Percentiles rank a stretch among this genome's conserved stretches.
These are phyloP conservation scores for Aspergillus caelatus DNA, from an alignment of 2,329 filamentous ascomycete species.

Conservation along the genomic window DNA sequence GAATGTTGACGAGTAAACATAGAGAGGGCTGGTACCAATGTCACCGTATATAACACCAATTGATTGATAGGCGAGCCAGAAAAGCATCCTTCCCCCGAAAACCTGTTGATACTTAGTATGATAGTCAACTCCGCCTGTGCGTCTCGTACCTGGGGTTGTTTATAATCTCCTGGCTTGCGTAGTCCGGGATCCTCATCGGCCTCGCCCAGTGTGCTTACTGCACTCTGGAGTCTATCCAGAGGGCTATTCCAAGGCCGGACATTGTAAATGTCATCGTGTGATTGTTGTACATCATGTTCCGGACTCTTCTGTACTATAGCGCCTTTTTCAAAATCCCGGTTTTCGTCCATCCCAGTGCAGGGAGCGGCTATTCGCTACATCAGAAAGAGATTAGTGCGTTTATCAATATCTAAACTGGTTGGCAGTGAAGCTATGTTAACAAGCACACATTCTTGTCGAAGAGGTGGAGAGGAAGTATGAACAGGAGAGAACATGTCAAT, in stretches of 20 bases:
- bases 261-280: conserved; percentile 6
- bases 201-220: conserved; percentile 1
- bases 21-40: conserved; percentile 61
- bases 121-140: not conserved
- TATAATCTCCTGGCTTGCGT: conserved; percentile 14
- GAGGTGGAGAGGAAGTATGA: not conserved
- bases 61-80: conserved; percentile 57
- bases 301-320: not conserved
- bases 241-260: conserved; percentile 7
- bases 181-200: conserved; percentile 17
- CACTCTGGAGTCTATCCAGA: conserved; percentile 1
- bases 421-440: not conserved
- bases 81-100: conserved; percentile 17
- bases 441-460: not conserved
- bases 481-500: not conserved
- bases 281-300: not conserved
- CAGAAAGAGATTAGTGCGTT: not conserved
- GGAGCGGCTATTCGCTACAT: not conserved
- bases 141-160: conserved; percentile 8
- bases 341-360: not conserved
- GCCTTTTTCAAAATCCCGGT: not conserved
- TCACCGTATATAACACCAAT: conserved; percentile 63
- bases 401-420: not conserved
- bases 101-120: conserved; percentile 8
- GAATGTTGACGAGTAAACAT: conserved; percentile 61